A percentile compares a stretch with the other conserved stretches of the same genome.
Conservation (phyloP, 23 red algal genomes). For the Pyropia yezoensis region DNA sequence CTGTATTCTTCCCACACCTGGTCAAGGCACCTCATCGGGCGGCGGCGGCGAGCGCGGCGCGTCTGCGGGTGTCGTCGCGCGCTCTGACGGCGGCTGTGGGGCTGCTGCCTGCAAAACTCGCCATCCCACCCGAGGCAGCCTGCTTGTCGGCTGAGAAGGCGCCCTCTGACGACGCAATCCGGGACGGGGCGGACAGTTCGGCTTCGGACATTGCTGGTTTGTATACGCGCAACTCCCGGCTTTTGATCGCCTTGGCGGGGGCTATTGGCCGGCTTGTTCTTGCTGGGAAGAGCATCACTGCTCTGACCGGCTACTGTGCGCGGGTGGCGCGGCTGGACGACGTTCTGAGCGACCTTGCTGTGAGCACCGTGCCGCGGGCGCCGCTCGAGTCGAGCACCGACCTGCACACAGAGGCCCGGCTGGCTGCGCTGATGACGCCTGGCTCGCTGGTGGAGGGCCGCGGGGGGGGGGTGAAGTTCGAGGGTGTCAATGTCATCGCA, state of each 20-base stretch:
- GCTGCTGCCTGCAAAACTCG: background rate
- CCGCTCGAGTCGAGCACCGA: slow-evolving; percentile 46
- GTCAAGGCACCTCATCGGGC: background rate
- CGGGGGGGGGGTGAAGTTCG: slow-evolving; percentile 56
- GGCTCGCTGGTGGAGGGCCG: slow-evolving; percentile 64
- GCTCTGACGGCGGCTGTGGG: background rate
- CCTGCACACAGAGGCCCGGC: slow-evolving; percentile 36
- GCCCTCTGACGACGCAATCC: no score
- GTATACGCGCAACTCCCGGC: slow-evolving; percentile 87
- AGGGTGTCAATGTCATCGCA: slow-evolving; percentile 75
- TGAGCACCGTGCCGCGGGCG: slow-evolving; percentile 13
- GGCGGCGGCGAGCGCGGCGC: background rate
- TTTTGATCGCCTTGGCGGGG: slow-evolving; percentile 74
- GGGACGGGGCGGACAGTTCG: slow-evolving; percentile 7
- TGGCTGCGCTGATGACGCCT: slow-evolving; percentile 66
- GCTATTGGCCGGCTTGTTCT: slow-evolving; percentile 92
- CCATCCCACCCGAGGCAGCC: no score
- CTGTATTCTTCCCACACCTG: slow-evolving; percentile 69
- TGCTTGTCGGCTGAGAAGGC: no score
- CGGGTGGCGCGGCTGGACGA: slow-evolving; percentile 66
- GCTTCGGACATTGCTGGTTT: slow-evolving; percentile 74
- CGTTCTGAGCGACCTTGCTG: slow-evolving; percentile 68
- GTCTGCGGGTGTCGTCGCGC: slow-evolving; percentile 5
- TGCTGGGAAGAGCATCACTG: slow-evolving; percentile 79
- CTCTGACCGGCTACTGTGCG: slow-evolving; percentile 72